phyloP scores from a whole-genome alignment of 345 rosid species.

The Arabidopsis arenosa region DNA sequence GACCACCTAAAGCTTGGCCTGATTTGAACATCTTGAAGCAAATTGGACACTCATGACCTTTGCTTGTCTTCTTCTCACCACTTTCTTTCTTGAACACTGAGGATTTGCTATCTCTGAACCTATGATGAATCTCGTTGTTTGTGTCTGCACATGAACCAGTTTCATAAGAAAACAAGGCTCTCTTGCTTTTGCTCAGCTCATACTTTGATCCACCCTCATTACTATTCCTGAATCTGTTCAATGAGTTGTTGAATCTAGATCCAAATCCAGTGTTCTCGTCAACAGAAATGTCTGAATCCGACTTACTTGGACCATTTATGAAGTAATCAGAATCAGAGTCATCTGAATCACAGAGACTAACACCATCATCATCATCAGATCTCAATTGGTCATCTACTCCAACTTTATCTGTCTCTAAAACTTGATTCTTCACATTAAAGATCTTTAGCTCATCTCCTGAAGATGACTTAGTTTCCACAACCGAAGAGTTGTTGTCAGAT shows the following conservation, averaged over 20 bases:
- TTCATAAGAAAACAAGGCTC: conserved; percentile 45
- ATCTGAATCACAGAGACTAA: conserved; percentile 42
- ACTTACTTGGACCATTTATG: conserved; percentile 62
- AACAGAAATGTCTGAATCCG: conserved; percentile 54
- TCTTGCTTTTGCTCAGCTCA: conserved; percentile 51
- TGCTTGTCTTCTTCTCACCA: conserved; percentile 53
- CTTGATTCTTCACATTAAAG: conserved; percentile 41
- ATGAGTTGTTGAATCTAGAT: conserved; percentile 46
- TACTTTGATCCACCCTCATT: conserved; percentile 37
- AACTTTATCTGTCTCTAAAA: conserved; percentile 20
- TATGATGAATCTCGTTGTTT: conserved; percentile 30
- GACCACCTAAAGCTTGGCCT: conserved; percentile 95
- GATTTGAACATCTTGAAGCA: conserved; percentile 83
- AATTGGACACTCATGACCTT: conserved; percentile 78
- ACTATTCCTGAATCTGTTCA: conserved; percentile 34
- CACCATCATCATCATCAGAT: conserved; percentile 40
- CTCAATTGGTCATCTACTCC: conserved; percentile 42
- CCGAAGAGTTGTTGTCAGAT: conserved; percentile 66
- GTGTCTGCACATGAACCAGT: conserved; percentile 49
- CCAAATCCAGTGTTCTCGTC: conserved; percentile 48
- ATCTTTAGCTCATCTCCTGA: conserved; percentile 52
- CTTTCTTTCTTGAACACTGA: conserved; percentile 44
- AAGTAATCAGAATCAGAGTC: conserved; percentile 71
- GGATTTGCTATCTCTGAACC: conserved; percentile 40
- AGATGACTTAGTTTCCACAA: conserved; percentile 62